Evolutionary conservation across 192 early-diverging fungal species (phyloP), one percentile per base, ranked within the genome.

Genomic region (Dimargaris cristalligena): DNA sequence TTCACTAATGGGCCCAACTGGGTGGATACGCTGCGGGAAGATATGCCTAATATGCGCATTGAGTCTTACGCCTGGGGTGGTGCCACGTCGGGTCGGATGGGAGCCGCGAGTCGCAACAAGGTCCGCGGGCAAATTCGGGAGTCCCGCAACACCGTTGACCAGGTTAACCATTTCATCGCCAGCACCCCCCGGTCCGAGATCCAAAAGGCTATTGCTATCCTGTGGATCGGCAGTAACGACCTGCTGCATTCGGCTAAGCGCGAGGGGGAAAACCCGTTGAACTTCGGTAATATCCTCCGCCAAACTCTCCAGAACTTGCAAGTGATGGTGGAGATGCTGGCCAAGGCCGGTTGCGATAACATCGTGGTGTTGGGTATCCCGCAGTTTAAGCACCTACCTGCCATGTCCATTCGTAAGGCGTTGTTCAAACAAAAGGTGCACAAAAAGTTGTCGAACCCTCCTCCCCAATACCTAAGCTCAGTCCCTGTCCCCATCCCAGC

Each of bases 211-310:
- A 14, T 52, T 11, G 50, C 28, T 2, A 26, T 52, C 14, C 14
- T 52, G 14, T 52, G 23, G 6, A 52, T 52, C 4, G 50, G 50
- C 23, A 52, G 50, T 26, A 52, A 52, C 23, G 50, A 52, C 23
- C 30, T 52, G 20, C 8, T 52, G 26, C 23, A 29, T 2, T 29
- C 26, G 6, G 4, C 28, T 14, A 52, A 52, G 28, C 22, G 2
- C 50, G 13, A 23, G 13, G 48, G 2, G 2, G 16, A 30, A 26
- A 25, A 52, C 14, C 14, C 26, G 4, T 26, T 52, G 2, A 16
- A 29, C 30, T 23, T 16, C 50, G 4, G 2, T 1, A 26, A 1
- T 2, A 18, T 30, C 22, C 30, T 52, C 0, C 2, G 30, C 30
- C 6, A 14, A 18, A 2, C 23, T 16, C 28, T 23, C 1, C 16